Percentiles rank a stretch among this genome's conserved stretches.
Evolutionary conservation across 1,139 yeast genomes (phyloP).

Genomic region (Yamadazyma aaseri): DNA sequence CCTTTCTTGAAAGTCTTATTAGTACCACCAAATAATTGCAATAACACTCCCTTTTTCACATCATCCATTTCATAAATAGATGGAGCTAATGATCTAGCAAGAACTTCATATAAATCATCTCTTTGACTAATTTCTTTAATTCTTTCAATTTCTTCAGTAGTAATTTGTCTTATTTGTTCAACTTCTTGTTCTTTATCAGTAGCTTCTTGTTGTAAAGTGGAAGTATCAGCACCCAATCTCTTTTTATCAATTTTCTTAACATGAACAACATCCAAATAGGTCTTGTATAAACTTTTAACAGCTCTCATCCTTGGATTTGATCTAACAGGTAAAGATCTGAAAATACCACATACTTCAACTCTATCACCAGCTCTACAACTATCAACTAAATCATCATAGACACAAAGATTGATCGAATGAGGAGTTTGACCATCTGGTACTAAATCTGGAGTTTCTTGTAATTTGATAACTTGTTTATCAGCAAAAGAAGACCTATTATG

Average conservation of each 20-base stretch:
- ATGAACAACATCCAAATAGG: slow-evolving; percentile 93
- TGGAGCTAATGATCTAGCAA: slow-evolving; percentile 92
- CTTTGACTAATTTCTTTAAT: slow-evolving; percentile 65
- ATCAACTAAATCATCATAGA: slow-evolving; percentile 94
- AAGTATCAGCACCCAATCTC: slow-evolving; percentile 76
- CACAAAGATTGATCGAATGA: slow-evolving; percentile 90
- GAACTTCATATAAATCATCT: slow-evolving; percentile 79
- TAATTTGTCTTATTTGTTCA: slow-evolving; percentile 69
- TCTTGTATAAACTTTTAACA: slow-evolving; percentile 80
- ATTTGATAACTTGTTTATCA: slow-evolving; percentile 88
- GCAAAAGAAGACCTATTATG: slow-evolving; percentile 93
- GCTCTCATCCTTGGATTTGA: slow-evolving; percentile 85
- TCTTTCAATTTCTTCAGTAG: slow-evolving; percentile 64
- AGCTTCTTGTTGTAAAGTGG: slow-evolving; percentile 53
- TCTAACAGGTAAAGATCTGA: slow-evolving; percentile 88
- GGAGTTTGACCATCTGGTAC: slow-evolving; percentile 99
- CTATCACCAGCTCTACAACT: slow-evolving; percentile 96
- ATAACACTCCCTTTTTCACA: slow-evolving; percentile 88
- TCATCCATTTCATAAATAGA: slow-evolving; percentile 95
- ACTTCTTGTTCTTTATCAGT: slow-evolving; percentile 63
- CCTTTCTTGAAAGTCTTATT: slow-evolving; percentile 87
- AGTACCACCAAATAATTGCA: slow-evolving; percentile 94
- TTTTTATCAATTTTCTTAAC: slow-evolving; percentile 81
- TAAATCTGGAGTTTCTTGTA: slow-evolving; percentile 95
- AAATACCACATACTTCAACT: slow-evolving; percentile 92